These are phyloP conservation scores for Macrotyloma uniflorum DNA, from an alignment of 306 rosid genomes.

Conservation along the genomic window DNA sequence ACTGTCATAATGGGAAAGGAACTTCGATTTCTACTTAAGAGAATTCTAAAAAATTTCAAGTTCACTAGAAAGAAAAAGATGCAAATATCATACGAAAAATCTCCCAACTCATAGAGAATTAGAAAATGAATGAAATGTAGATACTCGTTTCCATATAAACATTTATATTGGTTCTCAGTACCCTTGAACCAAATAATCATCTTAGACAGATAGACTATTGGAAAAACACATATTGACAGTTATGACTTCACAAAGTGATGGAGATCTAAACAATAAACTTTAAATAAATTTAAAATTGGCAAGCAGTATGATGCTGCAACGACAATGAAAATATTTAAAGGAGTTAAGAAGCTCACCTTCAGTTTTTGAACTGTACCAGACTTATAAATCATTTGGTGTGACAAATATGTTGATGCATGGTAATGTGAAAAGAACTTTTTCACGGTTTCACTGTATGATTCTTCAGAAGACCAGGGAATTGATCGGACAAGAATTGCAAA, in stretches of 20 bases:
- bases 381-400: constrained; percentile 86
- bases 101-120: constrained; percentile 5
- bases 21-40: constrained; percentile 16
- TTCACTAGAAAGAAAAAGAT: constrained; percentile 7
- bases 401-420: constrained; percentile 79
- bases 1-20: not conserved
- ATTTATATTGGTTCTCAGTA: not conserved
- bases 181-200: constrained; percentile 23
- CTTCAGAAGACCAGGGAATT: constrained; percentile 71
- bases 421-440: constrained; percentile 69
- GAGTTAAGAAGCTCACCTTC: constrained; percentile 58
- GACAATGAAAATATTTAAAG: not conserved
- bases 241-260: constrained; percentile 26
- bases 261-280: not conserved
- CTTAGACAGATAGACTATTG: not conserved
- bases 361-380: constrained; percentile 75
- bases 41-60: not conserved
- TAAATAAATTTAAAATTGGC: constrained; percentile 8
- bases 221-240: constrained; percentile 1
- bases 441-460: constrained; percentile 68
- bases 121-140: not conserved
- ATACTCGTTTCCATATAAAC: constrained; percentile 7
- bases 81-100: constrained; percentile 28
- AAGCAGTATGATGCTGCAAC: constrained; percentile 4
- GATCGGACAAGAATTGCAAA: constrained; percentile 86